phyloP scores from a whole-genome alignment of 1,284 basidiomycete genomes.

The Marasmius fiardii region DNA sequence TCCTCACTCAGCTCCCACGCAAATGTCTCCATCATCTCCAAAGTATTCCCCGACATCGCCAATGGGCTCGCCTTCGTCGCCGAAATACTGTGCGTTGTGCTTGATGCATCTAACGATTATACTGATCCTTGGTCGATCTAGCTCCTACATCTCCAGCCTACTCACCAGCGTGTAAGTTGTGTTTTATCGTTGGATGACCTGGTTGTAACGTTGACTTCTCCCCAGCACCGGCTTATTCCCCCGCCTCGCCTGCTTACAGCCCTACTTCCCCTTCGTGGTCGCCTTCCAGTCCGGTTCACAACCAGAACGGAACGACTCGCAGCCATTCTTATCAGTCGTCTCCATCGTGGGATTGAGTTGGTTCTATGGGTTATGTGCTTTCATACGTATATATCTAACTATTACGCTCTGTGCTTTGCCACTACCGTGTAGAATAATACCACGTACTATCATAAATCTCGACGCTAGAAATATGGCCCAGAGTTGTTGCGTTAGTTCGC shows the following conservation, averaged over 20 bases:
- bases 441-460: background rate
- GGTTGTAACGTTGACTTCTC: slow-evolving; percentile 17
- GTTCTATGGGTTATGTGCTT: background rate
- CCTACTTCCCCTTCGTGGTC: slow-evolving; percentile 80
- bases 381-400: background rate
- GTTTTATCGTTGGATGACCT: slow-evolving; percentile 15
- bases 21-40: slow-evolving; percentile 82
- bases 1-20: slow-evolving; percentile 51
- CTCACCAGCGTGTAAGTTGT: slow-evolving; percentile 73
- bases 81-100: slow-evolving; percentile 74
- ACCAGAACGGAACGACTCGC: slow-evolving; percentile 44
- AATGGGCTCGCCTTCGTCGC: slow-evolving; percentile 77
- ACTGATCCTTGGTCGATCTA: slow-evolving; percentile 25
- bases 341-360: slow-evolving; percentile 25
- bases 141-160: slow-evolving; percentile 83
- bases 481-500: no score
- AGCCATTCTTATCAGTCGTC: slow-evolving; percentile 24
- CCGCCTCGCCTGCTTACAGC: slow-evolving; percentile 70
- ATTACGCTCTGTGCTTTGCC: background rate
- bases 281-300: slow-evolving; percentile 74
- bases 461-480: no score
- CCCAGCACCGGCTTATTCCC: slow-evolving; percentile 61
- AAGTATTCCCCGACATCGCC: slow-evolving; percentile 85
- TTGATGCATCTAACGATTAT: slow-evolving; percentile 5
- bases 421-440: background rate